Percentiles rank a stretch among this genome's conserved stretches.
Evolutionary conservation across 495 filamentous ascomycete genomes (phyloP).

Genomic region (Cudoniella acicularis): DNA sequence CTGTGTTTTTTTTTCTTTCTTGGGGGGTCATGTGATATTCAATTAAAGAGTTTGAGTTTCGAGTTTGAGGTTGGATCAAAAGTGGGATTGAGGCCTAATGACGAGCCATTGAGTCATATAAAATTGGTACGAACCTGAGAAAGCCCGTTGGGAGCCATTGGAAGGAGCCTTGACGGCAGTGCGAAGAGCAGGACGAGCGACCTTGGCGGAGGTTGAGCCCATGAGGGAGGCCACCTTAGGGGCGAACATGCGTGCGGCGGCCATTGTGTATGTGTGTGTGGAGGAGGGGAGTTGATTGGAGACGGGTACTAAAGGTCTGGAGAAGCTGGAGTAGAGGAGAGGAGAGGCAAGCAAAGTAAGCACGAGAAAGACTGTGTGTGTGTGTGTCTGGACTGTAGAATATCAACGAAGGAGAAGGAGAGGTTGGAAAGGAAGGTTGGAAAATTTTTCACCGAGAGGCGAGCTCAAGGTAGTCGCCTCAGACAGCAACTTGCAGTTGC

Average conservation of each 20-base stretch:
- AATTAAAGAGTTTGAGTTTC: not conserved
- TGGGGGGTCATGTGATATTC: not conserved
- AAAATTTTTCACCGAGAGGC: conserved; percentile 31
- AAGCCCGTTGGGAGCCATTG: conserved; percentile 64
- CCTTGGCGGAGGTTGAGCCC: conserved; percentile 59
- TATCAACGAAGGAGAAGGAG: conserved; percentile 13
- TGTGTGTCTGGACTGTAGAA: not conserved
- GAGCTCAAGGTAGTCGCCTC: conserved; percentile 31
- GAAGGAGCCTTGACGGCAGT: conserved; percentile 45
- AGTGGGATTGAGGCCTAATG: not conserved
- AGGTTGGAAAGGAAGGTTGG: conserved; percentile 21
- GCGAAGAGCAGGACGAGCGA: conserved; percentile 65
- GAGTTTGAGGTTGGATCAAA: not conserved
- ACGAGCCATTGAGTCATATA: not conserved
- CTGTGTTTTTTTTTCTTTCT: not conserved
- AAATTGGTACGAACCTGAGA: conserved; percentile 46
- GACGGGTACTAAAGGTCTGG: conserved; percentile 27
- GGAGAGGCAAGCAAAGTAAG: conserved; percentile 12
- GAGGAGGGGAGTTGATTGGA: conserved; percentile 35
- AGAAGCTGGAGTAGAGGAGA: conserved; percentile 31
- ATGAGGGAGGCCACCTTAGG: conserved; percentile 65
- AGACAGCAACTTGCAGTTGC: not conserved
- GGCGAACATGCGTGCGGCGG: conserved; percentile 68
- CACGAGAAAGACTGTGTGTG: not conserved
- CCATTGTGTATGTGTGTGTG: conserved; percentile 58